Conservation (phyloP, 2,329 filamentous ascomycete genomes). For the Apiospora aurea region DNA sequence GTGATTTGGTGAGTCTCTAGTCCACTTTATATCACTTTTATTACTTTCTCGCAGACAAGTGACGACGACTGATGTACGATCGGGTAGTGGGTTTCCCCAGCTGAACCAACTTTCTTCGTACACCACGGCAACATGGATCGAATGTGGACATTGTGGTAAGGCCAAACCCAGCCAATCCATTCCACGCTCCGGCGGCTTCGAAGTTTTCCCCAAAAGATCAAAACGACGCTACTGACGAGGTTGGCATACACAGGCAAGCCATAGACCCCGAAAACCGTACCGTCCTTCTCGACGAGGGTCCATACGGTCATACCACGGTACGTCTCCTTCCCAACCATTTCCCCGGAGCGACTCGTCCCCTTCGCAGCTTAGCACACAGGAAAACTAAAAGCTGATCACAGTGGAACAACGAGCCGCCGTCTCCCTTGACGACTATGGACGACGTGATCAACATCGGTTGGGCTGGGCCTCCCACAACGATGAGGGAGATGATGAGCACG, state of each 20-base stretch:
- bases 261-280: not conserved
- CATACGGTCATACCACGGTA: not conserved
- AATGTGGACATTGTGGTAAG: conserved; percentile 1
- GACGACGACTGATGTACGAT: not conserved
- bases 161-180: no score
- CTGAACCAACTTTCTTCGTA: not conserved
- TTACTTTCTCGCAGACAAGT: not conserved
- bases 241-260: conserved; percentile 5
- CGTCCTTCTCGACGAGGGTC: not conserved
- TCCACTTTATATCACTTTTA: no score
- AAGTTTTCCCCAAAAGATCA: not conserved
- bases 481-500: conserved; percentile 12
- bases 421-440: not conserved
- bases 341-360: not conserved
- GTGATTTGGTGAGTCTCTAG: not conserved
- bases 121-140: not conserved
- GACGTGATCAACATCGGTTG: not conserved
- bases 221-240: not conserved
- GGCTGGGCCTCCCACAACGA: not conserved
- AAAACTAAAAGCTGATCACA: not conserved
- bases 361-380: no score
- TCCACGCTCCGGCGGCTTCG: not conserved
- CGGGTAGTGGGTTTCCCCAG: not conserved
- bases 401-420: not conserved
- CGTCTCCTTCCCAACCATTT: not conserved